Evolutionary conservation across 2,329 filamentous ascomycete species (phyloP).

Genomic region (Nothophoma quercina): DNA sequence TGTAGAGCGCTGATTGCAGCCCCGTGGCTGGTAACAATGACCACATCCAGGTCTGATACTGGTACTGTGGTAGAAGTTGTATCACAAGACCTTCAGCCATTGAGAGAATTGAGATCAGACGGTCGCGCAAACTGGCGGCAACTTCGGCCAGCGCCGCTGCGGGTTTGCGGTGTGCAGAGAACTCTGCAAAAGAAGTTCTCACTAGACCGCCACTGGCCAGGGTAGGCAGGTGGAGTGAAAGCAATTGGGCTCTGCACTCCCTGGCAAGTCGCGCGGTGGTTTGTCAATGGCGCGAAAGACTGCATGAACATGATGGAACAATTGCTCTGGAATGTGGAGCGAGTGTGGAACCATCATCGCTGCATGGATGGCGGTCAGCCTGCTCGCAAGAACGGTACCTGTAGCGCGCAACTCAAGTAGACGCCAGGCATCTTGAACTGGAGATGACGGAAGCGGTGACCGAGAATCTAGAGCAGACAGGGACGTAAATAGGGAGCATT

Average conservation of each 20-base stretch:
- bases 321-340: slow-evolving; percentile 37
- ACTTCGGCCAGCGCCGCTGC: slow-evolving; percentile 30
- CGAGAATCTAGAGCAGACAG: slow-evolving; percentile 17
- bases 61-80: slow-evolving; percentile 23
- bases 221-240: slow-evolving; percentile 26
- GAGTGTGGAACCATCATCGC: slow-evolving; percentile 31
- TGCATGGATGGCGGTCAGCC: slow-evolving; percentile 36
- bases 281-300: slow-evolving; percentile 16
- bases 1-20: slow-evolving; percentile 36
- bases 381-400: slow-evolving; percentile 18
- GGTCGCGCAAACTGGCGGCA: slow-evolving; percentile 28
- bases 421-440: slow-evolving; percentile 11
- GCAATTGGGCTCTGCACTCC: slow-evolving; percentile 23
- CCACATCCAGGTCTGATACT: slow-evolving; percentile 23
- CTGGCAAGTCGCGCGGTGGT: slow-evolving; percentile 23
- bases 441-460: slow-evolving; percentile 35
- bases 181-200: slow-evolving; percentile 24
- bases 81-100: slow-evolving; percentile 43
- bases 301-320: slow-evolving; percentile 20
- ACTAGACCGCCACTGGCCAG: slow-evolving; percentile 20
- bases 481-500: slow-evolving; percentile 17
- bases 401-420: slow-evolving; percentile 14
- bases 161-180: slow-evolving; percentile 19
- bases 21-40: slow-evolving; percentile 40
- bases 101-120: slow-evolving; percentile 24